A percentile compares a stretch with the other conserved stretches of the same genome.
These are phyloP conservation scores for Microascus cirrosus DNA, from an alignment of 2,329 filamentous ascomycete genomes.

Conservation along the genomic window DNA sequence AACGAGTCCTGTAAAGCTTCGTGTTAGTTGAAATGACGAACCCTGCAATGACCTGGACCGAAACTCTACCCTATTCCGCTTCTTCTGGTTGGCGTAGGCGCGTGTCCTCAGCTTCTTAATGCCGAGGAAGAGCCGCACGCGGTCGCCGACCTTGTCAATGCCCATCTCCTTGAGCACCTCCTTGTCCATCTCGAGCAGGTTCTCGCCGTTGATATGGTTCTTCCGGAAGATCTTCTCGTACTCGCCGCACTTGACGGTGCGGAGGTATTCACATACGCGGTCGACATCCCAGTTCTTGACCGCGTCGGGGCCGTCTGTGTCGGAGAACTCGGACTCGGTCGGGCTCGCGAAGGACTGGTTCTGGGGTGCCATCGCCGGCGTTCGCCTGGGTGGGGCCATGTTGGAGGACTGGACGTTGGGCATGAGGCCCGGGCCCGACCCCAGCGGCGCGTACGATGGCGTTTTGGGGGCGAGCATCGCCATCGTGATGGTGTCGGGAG, in stretches of 20 bases:
- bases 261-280: constrained; percentile 80
- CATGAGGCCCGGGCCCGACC: not conserved
- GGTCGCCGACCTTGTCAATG: constrained; percentile 93
- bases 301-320: constrained; percentile 63
- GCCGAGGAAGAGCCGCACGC: constrained; percentile 78
- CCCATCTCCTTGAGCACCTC: constrained; percentile 95
- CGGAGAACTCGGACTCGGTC: constrained; percentile 87
- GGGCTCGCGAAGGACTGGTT: constrained; percentile 63
- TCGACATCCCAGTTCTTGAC: constrained; percentile 87
- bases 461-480: constrained; percentile 71
- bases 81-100: constrained; percentile 66
- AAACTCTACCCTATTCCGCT: constrained; percentile 64
- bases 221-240: constrained; percentile 83
- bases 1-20: constrained; percentile 60
- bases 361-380: constrained; percentile 33
- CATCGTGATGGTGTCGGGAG: constrained; percentile 33
- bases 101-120: constrained; percentile 76
- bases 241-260: constrained; percentile 83
- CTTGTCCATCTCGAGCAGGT: constrained; percentile 93
- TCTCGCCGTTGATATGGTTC: constrained; percentile 97
- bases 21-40: not conserved
- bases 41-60: constrained; percentile 5
- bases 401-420: constrained; percentile 31
- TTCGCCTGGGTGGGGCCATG: constrained; percentile 40
- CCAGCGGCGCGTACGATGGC: constrained; percentile 50